Evolutionary conservation across 495 filamentous ascomycete genomes (phyloP).

Genomic region (Xylaria curta): DNA sequence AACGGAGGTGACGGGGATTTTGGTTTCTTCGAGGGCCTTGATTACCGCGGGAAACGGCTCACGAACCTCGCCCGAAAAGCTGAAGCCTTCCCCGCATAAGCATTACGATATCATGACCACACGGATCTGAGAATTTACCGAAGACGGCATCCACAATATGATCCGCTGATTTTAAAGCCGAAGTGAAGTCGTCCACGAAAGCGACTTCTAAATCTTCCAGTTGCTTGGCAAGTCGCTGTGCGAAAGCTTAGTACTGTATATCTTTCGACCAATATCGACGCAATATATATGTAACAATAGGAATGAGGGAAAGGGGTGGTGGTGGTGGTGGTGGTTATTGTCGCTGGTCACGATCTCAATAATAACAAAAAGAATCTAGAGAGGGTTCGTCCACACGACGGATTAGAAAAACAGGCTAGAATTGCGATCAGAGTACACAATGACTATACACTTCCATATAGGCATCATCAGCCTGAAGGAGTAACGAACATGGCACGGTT

Average conservation of each 20-base stretch:
- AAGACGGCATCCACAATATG: constrained; percentile 95
- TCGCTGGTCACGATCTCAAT: background rate
- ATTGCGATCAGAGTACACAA: background rate
- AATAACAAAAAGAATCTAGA: constrained; percentile 2
- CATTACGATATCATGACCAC: constrained; percentile 13
- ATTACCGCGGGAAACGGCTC: constrained; percentile 89
- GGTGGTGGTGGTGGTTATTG: background rate
- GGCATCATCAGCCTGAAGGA: background rate
- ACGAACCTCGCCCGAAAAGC: constrained; percentile 88
- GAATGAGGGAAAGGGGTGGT: background rate
- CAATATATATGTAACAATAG: background rate
- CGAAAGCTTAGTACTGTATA: constrained; percentile 13
- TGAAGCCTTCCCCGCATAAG: constrained; percentile 68
- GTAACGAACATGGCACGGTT: background rate
- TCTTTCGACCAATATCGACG: background rate
- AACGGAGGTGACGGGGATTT: constrained; percentile 80
- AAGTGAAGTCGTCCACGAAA: constrained; percentile 80
- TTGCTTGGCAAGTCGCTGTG: constrained; percentile 79
- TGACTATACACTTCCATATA: background rate
- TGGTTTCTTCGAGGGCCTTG: constrained; percentile 71
- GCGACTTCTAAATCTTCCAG: constrained; percentile 81
- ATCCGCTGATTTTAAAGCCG: constrained; percentile 69
- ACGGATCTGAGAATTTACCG: constrained; percentile 54
- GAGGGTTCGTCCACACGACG: constrained; percentile 3
- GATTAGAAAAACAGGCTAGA: constrained; percentile 10